These are phyloP conservation scores for Epithemia pelagica DNA, from an alignment of 108 stramenopile species.

Conservation along the genomic window DNA sequence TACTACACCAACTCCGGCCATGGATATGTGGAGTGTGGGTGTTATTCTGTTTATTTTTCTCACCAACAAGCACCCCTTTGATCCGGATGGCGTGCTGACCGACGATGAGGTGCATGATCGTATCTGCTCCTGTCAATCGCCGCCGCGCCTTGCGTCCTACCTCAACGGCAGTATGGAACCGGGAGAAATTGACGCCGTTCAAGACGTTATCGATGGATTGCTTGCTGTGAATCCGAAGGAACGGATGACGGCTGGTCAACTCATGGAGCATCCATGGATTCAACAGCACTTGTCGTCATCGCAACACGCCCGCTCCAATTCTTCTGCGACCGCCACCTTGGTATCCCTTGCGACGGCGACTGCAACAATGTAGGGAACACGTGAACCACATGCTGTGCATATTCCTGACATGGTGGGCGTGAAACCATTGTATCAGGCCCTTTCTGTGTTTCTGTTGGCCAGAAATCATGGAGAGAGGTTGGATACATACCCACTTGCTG, in stretches of 20 bases:
- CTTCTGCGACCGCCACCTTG: background rate
- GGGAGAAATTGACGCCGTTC: conserved; percentile 61
- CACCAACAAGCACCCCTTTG: conserved; percentile 77
- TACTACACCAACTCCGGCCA: conserved; percentile 17
- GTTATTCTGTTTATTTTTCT: conserved; percentile 85
- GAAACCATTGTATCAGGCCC: no score
- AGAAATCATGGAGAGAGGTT: no score
- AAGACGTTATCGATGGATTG: conserved; percentile 67
- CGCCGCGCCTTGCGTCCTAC: conserved; percentile 30
- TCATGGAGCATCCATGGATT: conserved; percentile 86
- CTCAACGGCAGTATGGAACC: conserved; percentile 17
- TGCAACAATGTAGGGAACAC: no score
- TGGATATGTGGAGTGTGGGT: conserved; percentile 80
- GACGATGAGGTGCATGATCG: conserved; percentile 55
- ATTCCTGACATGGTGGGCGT: no score
- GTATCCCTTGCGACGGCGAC: no score
- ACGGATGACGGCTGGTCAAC: conserved; percentile 64
- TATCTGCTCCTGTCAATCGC: conserved; percentile 31
- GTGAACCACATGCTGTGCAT: no score
- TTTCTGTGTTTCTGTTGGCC: no score
- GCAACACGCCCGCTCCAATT: conserved; percentile 14
- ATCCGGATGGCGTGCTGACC: conserved; percentile 44
- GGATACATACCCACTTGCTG: no score
- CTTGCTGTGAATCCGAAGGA: conserved; percentile 59
- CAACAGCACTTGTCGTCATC: background rate